A percentile compares a stretch with the other conserved stretches of the same genome.
phyloP scores from a whole-genome alignment of 2,329 filamentous ascomycete genomes.

The Diaporthe australafricana region DNA sequence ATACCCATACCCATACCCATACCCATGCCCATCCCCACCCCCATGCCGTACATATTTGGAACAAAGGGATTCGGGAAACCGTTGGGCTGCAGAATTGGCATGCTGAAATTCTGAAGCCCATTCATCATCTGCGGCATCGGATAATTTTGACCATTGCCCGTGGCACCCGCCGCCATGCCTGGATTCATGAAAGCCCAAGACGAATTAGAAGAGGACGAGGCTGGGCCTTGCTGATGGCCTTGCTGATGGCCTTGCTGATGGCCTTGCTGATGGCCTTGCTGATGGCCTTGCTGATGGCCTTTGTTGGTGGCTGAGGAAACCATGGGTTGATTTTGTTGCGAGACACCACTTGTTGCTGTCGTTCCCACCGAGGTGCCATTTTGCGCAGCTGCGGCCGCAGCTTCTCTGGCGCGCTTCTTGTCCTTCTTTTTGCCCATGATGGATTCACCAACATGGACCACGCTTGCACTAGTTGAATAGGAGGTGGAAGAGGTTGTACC shows the following conservation, averaged over 20 bases:
- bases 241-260: not conserved
- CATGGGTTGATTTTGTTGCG: not conserved
- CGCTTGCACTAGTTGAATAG: not conserved
- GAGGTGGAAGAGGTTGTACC: not conserved
- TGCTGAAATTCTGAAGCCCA: slow-evolving; percentile 19
- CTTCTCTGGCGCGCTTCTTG: slow-evolving; percentile 16
- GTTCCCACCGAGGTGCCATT: not conserved
- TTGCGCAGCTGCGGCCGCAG: not conserved
- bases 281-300: not conserved
- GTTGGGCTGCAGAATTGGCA: slow-evolving; percentile 7
- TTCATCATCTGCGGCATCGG: slow-evolving; percentile 23
- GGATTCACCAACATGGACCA: not conserved
- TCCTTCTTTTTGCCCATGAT: slow-evolving; percentile 27
- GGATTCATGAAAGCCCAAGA: slow-evolving; percentile 2
- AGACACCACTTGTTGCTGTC: no score
- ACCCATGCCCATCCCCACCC: not conserved
- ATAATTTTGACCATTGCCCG: not conserved
- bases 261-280: not conserved
- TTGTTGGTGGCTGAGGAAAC: not conserved
- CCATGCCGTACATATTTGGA: not conserved
- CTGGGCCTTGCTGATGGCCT: not conserved
- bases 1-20: not conserved
- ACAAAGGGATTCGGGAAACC: not conserved
- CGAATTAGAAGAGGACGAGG: not conserved
- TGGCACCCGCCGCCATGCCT: not conserved